Evolutionary conservation across 164 flowering plant species (phyloP), one percentile per base, ranked within the genome.

Genomic region (Vitis labrusca): DNA sequence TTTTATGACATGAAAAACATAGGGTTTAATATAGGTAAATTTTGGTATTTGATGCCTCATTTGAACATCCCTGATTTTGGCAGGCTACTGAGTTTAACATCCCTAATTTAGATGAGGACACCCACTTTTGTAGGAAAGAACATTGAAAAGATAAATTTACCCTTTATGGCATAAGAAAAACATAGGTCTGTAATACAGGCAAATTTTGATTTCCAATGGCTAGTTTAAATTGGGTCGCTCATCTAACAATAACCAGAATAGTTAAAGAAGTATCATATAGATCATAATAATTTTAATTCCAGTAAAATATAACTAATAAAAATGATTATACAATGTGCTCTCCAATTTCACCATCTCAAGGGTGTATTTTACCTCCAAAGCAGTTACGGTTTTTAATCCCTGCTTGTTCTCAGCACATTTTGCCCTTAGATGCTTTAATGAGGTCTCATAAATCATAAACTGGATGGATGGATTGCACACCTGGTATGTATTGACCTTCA

Each of bases 381-480:
- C 92, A 64, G 88, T 72, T n/a, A 81, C 83, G 58, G 71, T 73
- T 66, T 73, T 83, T 14, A 64, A 32, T 10, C 73, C 79, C 11
- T 65, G 59, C 74, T 82, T 84, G 29, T 50, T 82, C 5, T 77
- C 69, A 16, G 86, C 80, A 50, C 85, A 85, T 71, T 82, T 91
- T 49, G 76, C 82, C 81, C 72, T 88, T n/a, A 91, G 76, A 73
- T 73, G 78, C 79, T 86, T 89, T 59, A 88, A 72, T 4, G 79
- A 81, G 71, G 71, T 86, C 79, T 91, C 97, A 76, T 91, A 91
- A 68, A 91, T 86, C 97, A 91, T 91, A 73, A 91, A 91, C 70
- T 91, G 97, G 64, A 91, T 91, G 13, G 97, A 89, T 51, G 97
- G 97, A 76, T 91, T 91, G 83, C 91, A 86, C 4, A 91, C 96